These are phyloP conservation scores for Chenopodium formosanum DNA, from an alignment of 148 eudicot species.

Conservation along the genomic window DNA sequence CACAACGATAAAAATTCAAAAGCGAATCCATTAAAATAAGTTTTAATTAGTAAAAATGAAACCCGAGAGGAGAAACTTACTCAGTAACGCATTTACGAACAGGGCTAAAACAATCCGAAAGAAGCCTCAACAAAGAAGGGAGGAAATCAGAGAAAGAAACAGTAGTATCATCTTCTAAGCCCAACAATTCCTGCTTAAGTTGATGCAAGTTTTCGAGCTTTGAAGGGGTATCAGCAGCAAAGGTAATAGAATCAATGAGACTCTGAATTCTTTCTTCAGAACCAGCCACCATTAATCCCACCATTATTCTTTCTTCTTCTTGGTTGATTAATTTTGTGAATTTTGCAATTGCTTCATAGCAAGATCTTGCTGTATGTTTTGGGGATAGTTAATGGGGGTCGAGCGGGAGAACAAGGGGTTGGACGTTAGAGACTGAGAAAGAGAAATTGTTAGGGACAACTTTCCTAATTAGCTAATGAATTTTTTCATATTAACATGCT, in stretches of 20 bases:
- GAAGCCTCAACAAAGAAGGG: conserved; percentile 47
- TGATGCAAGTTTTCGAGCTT: conserved; percentile 53
- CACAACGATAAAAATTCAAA: no score
- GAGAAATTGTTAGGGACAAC: no score
- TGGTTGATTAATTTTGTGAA: neutral
- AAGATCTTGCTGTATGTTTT: no score
- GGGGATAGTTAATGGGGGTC: no score
- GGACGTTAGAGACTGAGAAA: no score
- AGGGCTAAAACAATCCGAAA: conserved; percentile 58
- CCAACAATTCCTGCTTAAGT: conserved; percentile 40
- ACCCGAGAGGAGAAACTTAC: conserved; percentile 31
- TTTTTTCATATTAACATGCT: no score
- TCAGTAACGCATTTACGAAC: conserved; percentile 56
- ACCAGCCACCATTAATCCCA: conserved; percentile 47
- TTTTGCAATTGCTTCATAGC: conserved; percentile 7
- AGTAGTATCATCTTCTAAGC: conserved; percentile 8
- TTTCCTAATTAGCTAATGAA: no score
- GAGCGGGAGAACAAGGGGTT: no score
- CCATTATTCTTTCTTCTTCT: conserved; percentile 31
- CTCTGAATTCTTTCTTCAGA: conserved; percentile 42
- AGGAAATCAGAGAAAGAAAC: conserved; percentile 45
- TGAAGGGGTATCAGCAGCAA: conserved; percentile 43
- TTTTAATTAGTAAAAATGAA: no score
- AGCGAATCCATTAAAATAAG: neutral
- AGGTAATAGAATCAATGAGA: conserved; percentile 44